Base-by-base conservation (phyloP, 495 filamentous ascomycete genomes). In the Hypoxylon cercidicola region DNA sequence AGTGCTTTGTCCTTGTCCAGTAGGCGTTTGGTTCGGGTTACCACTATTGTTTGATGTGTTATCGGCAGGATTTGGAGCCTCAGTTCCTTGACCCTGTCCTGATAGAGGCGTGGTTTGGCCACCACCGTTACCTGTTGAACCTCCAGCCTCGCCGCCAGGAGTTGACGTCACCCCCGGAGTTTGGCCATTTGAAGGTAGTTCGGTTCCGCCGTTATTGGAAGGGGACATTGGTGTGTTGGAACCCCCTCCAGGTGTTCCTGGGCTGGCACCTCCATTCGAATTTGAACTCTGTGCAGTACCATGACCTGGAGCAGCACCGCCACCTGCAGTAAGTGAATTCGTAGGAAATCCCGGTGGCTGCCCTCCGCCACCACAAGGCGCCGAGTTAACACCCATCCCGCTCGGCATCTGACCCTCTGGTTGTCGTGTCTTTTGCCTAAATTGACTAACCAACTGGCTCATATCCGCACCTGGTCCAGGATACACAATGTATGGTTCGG, bases 371-470 rank as follows among this genome's bases (percentile, higher is more conserved):
- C 41, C 44, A 53, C 25, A 10, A 37, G 35, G 37, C 18, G 47
- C 16, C 19, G 60, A 48, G 25, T 21, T 57, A 1, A 15, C n/a
- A n/a, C 48, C n/a, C 47, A 68, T 39, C 35, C 48, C 62, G 28
- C 41, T 51, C 25, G 71, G 71, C 34, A 71, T 40, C 10, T 64
- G 51, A 9, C 68, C 71, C 18, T 63, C 30, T 12, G 68, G 59
- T 15, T 64, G 64, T 20, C 40, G 51, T 34, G 64, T 68, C 41
- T 20, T 58, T 16, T 61, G 48, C 9, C 58, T 68, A 40, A 58
- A 73, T 19, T 56, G 16, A 47, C 51, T 68, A 13, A 61, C 58
- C 5, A 70, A 16, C n/a, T 57, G 12, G 3, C 47, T 39, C 40
- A 55, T 55, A 35, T 73, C 62, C 21, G 50, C 64, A 49, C 52